Evolutionary conservation across 495 filamentous ascomycete genomes (phyloP), one percentile per base, ranked within the genome.

Genomic region (Xylaria flabelliformis): DNA sequence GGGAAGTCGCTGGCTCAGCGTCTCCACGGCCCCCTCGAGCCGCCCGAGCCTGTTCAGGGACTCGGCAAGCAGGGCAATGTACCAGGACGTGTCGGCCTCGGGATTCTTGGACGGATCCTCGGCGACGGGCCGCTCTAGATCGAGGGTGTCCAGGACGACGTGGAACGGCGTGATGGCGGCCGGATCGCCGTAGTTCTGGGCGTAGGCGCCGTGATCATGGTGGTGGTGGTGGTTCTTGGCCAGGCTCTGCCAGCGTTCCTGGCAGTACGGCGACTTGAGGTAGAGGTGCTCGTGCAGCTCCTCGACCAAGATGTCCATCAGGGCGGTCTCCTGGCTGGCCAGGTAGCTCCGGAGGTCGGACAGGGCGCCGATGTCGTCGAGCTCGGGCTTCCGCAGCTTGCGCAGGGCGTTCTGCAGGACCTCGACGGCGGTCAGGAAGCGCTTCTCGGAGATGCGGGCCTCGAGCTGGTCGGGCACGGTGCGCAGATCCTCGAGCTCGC

Each of bases 271-370:
- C 13, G 94, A 97, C 75, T 98, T 98, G 15, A 99, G 87, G 76
- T 98, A 99, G 4, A 99, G 86, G 82, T 99, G 96, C 76, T 95
- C 97, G 78, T 98, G 97, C 55, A 99, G 84, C 80, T 99, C 96
- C 81, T 99, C 96, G 59, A 98, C 90, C 75, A 99, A 76, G 53
- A 98, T 98, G 80, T 99, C 96, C 71, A 94, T 95, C 69, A 99
- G 83, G 5, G 93, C 89, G 3, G 89, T 90, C 82, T 98, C 95
- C 81, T 99, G 96, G 78, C 97, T 98, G 62, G 89, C 90, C 72
- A 99, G 90, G 76, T 98, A 97, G 70, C 91, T 90, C 46, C 93
- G 89, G 67, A 98, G 83, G 74, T 98, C 96, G 46, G 90, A 89
- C 72, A 99, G 82, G 32, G 94, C 95, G 0, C 94, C 95, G 72